Evolutionary conservation across 140 eudicot genomes (phyloP).

Genomic region (Anethum foeniculum): DNA sequence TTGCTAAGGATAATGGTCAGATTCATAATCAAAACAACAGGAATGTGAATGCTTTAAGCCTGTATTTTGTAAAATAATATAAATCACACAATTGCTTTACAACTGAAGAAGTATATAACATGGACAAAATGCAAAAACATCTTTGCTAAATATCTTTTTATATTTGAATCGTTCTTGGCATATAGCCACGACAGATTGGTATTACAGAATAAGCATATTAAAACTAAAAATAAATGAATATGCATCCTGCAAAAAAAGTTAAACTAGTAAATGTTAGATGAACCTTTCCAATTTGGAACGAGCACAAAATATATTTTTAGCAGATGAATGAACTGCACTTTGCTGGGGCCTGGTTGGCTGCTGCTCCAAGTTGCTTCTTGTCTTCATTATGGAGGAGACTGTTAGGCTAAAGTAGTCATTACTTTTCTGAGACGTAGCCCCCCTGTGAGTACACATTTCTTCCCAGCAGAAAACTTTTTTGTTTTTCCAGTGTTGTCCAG

Average conservation of each 20-base stretch:
- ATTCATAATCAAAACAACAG: too few relatives aligned
- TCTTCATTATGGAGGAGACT: slow-evolving; percentile 87
- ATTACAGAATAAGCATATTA: slow-evolving; percentile 23
- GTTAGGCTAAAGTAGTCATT: slow-evolving; percentile 84
- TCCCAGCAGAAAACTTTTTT: slow-evolving; percentile 57
- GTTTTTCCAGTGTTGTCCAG: slow-evolving; percentile 51
- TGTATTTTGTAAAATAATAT: too few relatives aligned
- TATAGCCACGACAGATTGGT: slow-evolving; percentile 21
- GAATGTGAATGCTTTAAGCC: too few relatives aligned
- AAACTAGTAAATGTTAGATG: not conserved
- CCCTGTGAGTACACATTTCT: slow-evolving; percentile 76
- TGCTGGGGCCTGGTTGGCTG: slow-evolving; percentile 38
- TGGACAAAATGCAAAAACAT: too few relatives aligned
- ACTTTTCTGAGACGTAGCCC: slow-evolving; percentile 68
- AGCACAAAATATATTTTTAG: slow-evolving; percentile 22
- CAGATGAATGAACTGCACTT: slow-evolving; percentile 58
- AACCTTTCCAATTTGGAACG: slow-evolving; percentile 26
- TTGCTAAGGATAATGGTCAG: not conserved
- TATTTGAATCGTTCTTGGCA: slow-evolving; percentile 12
- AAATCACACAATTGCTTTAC: too few relatives aligned
- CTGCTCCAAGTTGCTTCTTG: slow-evolving; percentile 45
- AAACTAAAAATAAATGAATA: not conserved
- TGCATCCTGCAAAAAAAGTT: not conserved
- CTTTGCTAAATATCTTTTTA: not conserved
- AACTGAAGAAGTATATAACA: too few relatives aligned